These are phyloP conservation scores for Logfia minima DNA, from an alignment of 129 eudicot genomes.

Conservation along the genomic window DNA sequence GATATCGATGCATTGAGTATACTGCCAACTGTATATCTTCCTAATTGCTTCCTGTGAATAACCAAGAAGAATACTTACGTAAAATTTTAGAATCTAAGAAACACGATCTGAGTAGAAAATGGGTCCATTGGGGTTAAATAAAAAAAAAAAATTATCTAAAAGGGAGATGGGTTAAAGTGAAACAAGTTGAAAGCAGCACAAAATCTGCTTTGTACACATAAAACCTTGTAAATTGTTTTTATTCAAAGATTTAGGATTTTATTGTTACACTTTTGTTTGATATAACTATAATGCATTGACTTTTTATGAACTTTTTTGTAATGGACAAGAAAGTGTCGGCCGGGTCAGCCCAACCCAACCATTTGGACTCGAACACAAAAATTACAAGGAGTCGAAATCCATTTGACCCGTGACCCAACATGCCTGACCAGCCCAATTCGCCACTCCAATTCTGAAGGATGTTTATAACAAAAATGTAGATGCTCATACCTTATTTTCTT, in stretches of 20 bases:
- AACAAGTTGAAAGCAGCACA: not conserved
- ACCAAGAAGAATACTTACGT: not conserved
- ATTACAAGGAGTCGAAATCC: not conserved
- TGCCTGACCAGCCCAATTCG: not conserved
- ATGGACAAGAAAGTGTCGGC: not conserved
- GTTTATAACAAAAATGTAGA: not conserved
- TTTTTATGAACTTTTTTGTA: not conserved
- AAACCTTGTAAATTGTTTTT: not conserved
- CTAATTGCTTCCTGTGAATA: constrained; percentile 65
- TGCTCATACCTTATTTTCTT: constrained; percentile 58
- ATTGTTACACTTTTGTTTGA: not conserved
- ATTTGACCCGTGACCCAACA: not conserved
- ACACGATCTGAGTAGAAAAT: not conserved
- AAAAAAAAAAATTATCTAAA: not conserved
- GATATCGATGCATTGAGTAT: constrained; percentile 66
- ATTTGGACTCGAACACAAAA: not conserved
- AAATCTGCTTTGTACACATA: not conserved
- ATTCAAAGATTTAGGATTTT: not conserved
- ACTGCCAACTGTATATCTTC: constrained; percentile 88
- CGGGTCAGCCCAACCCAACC: not conserved
- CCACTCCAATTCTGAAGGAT: not conserved
- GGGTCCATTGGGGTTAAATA: not conserved
- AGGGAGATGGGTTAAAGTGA: not conserved
- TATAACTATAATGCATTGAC: not conserved
- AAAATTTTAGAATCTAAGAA: not conserved